Evolutionary conservation across 805 yeast species (phyloP).

Genomic region (Wickerhamiella shivajii): DNA sequence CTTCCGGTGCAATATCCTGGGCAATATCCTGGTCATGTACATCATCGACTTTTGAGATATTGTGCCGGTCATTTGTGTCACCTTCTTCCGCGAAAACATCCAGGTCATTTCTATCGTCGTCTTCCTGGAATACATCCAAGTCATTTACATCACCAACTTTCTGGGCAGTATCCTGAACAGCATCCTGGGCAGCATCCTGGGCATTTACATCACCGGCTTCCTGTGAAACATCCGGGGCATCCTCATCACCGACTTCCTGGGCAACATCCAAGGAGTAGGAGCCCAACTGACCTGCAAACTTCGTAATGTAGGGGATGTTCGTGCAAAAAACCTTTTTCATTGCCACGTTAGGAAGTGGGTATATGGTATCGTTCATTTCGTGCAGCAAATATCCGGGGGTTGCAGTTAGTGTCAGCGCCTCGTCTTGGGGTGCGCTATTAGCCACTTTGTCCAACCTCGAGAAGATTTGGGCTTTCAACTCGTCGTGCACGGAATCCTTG

Average conservation of each 20-base stretch:
- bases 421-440: neutral
- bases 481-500: neutral
- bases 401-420: slow-evolving; percentile 20
- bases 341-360: slow-evolving; percentile 11
- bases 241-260: slow-evolving; percentile 10
- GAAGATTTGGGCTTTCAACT: neutral
- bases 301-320: slow-evolving; percentile 19
- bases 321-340: slow-evolving; percentile 17
- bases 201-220: slow-evolving; percentile 9
- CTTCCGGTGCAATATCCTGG: neutral
- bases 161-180: neutral
- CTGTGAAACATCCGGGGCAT: slow-evolving; percentile 13
- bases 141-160: too few species aligned
- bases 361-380: slow-evolving; percentile 3
- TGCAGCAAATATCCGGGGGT: slow-evolving; percentile 23
- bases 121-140: too few species aligned
- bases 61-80: too few species aligned
- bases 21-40: neutral
- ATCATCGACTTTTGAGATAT: too few species aligned
- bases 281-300: slow-evolving; percentile 18
- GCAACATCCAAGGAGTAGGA: slow-evolving; percentile 13
- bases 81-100: too few species aligned
- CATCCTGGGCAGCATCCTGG: neutral
- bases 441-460: neutral
- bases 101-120: too few species aligned